Evolutionary conservation across 2,329 filamentous ascomycete genomes (phyloP).

Genomic region (Clonostachys rosea): DNA sequence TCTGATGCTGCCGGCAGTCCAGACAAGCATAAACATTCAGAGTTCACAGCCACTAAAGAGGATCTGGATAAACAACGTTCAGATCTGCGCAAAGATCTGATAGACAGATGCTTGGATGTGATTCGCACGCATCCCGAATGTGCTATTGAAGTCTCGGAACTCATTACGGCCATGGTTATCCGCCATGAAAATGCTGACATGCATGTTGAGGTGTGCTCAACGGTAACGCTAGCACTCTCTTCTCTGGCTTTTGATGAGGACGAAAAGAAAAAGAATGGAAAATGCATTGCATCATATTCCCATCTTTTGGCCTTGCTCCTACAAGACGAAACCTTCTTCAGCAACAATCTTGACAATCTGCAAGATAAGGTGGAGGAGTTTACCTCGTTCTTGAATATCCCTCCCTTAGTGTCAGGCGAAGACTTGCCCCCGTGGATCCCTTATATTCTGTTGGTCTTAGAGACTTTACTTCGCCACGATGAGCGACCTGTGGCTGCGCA

Average conservation of each 20-base stretch:
- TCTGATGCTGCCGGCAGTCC: no score
- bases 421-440: constrained; percentile 90
- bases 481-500: constrained; percentile 70
- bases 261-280: constrained; percentile 57
- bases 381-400: constrained; percentile 72
- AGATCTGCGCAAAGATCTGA: constrained; percentile 69
- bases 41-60: constrained; percentile 49
- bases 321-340: constrained; percentile 78
- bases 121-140: constrained; percentile 83
- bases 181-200: constrained; percentile 50
- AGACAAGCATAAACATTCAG: constrained; percentile 5
- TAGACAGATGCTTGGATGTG: constrained; percentile 87
- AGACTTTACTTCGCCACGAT: constrained; percentile 86
- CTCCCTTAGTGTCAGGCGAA: constrained; percentile 61
- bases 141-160: constrained; percentile 85
- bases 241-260: constrained; percentile 56
- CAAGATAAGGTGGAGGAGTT: constrained; percentile 74
- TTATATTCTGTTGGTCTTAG: constrained; percentile 83
- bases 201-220: constrained; percentile 72
- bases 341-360: constrained; percentile 67
- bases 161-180: constrained; percentile 71
- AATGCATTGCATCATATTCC: constrained; percentile 77
- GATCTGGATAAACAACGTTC: constrained; percentile 73
- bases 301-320: constrained; percentile 86
- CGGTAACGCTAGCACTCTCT: constrained; percentile 78